Base-by-base conservation (phyloP, 2,329 filamentous ascomycete genomes). In the Colletotrichum navitas region DNA sequence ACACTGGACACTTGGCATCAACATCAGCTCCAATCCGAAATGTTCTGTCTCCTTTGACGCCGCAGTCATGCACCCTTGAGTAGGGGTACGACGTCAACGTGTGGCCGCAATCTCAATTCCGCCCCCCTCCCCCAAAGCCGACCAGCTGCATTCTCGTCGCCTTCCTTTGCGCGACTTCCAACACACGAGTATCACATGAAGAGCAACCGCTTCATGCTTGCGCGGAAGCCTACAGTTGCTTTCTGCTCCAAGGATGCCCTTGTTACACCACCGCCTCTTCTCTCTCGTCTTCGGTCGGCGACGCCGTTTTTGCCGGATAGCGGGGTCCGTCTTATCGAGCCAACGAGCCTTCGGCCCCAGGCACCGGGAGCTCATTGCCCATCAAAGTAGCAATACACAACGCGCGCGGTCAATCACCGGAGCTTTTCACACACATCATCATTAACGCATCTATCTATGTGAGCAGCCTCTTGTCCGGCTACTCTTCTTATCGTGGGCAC, bases 281-380 rank as follows among this genome's bases (percentile, higher is more conserved):
- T 65, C 41, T 32, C 49, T 65, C 41, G 29, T 62, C 45, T 66
- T 63, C 70, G 70, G 70, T 49, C 60, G 54, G 62, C 11, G 29
- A 61, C 54, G 54, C 72, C 72, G 72, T 52, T 64, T 66, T 39
- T 65, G 61, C 68, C 72, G 72, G 62, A 61, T 62, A 65, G 54
- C 66, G 65, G 59, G 59, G 54, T 59, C 58, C 51, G 56, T 55
- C 34, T 29, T 62, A 14, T 72, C 56, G 61, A 73, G 52, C 72
- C 64, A 72, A 63, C 72, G 64, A 72, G 60, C 72, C 69, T 72
- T 68, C 43, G 64, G 68, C 64, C 69, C 69, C 62, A 56, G 39
- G 18, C 29, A 55, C 43, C n/a, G 58, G 65, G 45, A 55, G 49
- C 61, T 55, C 41, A 45, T 12, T 47, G 45, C 45, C 55, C 45